phyloP scores from a whole-genome alignment of 352 stramenopile species.

The Phytophthora quininea region DNA sequence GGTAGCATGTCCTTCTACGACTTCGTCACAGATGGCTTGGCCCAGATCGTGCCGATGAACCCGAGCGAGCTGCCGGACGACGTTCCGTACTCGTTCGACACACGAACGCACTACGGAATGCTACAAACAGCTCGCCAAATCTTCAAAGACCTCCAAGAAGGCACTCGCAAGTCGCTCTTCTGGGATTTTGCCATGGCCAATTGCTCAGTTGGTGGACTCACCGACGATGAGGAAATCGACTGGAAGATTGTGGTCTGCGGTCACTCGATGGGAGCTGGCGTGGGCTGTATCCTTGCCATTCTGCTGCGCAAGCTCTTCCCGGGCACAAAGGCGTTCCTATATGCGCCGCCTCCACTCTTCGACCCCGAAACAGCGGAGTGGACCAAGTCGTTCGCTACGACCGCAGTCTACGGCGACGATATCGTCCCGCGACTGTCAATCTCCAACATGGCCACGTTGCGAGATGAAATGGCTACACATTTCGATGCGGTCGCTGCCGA shows the following conservation, averaged over 20 bases:
- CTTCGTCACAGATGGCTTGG: slow-evolving; percentile 76
- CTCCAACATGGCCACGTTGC: slow-evolving; percentile 66
- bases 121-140: slow-evolving; percentile 69
- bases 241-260: slow-evolving; percentile 81
- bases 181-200: slow-evolving; percentile 71
- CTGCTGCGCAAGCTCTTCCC: slow-evolving; percentile 67
- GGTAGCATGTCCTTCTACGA: slow-evolving; percentile 84
- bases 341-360: slow-evolving; percentile 69
- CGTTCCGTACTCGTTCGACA: slow-evolving; percentile 51
- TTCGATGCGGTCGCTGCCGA: slow-evolving; percentile 74
- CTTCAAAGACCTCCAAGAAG: slow-evolving; percentile 62
- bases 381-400: slow-evolving; percentile 74
- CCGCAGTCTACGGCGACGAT: slow-evolving; percentile 73
- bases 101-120: slow-evolving; percentile 76
- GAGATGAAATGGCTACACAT: slow-evolving; percentile 71
- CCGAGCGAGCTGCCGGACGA: slow-evolving; percentile 57
- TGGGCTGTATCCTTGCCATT: slow-evolving; percentile 70
- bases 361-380: slow-evolving; percentile 61
- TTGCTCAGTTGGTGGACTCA: slow-evolving; percentile 33
- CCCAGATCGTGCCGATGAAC: slow-evolving; percentile 68
- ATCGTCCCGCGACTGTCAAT: slow-evolving; percentile 73
- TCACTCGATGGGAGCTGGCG: slow-evolving; percentile 85
- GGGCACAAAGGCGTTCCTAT: slow-evolving; percentile 62
- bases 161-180: slow-evolving; percentile 59
- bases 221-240: slow-evolving; percentile 21